Evolutionary conservation across 2,329 filamentous ascomycete species (phyloP).

Genomic region (Fusarium udum): DNA sequence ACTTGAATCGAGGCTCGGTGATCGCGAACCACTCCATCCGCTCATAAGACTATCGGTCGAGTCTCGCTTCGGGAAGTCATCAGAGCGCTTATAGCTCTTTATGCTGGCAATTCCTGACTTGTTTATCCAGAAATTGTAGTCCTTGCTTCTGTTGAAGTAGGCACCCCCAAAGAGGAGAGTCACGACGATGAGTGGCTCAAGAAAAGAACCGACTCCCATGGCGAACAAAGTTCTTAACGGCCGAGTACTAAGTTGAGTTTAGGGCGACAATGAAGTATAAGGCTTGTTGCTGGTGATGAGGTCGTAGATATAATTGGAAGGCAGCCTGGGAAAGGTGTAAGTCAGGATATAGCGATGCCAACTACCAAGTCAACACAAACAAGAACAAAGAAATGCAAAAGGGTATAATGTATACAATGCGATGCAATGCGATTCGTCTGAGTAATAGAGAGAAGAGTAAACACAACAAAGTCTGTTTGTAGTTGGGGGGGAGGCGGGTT

Average conservation of each 20-base stretch:
- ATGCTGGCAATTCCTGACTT: slow-evolving; percentile 32
- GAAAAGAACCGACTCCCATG: slow-evolving; percentile 54
- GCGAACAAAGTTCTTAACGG: background rate
- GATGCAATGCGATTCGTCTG: background rate
- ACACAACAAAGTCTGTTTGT: background rate
- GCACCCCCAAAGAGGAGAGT: slow-evolving; percentile 56
- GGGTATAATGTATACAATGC: background rate
- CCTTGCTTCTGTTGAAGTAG: slow-evolving; percentile 55
- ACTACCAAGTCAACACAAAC: background rate
- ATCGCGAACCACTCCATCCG: slow-evolving; percentile 41
- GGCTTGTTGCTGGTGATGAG: background rate
- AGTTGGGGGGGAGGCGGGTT: slow-evolving; percentile 11
- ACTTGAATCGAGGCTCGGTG: slow-evolving; percentile 41
- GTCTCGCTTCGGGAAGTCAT: slow-evolving; percentile 42
- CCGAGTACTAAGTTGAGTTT: background rate
- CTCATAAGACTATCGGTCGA: slow-evolving; percentile 42
- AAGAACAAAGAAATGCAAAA: background rate
- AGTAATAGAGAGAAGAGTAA: background rate
- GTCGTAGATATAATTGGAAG: background rate
- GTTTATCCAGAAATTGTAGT: slow-evolving; percentile 45
- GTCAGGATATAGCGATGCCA: background rate
- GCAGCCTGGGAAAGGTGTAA: background rate
- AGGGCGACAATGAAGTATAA: background rate
- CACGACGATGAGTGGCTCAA: slow-evolving; percentile 55
- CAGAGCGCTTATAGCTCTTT: slow-evolving; percentile 43